Base-by-base conservation (phyloP, 2,329 filamentous ascomycete genomes). In the Thielaviopsis musarum region DNA sequence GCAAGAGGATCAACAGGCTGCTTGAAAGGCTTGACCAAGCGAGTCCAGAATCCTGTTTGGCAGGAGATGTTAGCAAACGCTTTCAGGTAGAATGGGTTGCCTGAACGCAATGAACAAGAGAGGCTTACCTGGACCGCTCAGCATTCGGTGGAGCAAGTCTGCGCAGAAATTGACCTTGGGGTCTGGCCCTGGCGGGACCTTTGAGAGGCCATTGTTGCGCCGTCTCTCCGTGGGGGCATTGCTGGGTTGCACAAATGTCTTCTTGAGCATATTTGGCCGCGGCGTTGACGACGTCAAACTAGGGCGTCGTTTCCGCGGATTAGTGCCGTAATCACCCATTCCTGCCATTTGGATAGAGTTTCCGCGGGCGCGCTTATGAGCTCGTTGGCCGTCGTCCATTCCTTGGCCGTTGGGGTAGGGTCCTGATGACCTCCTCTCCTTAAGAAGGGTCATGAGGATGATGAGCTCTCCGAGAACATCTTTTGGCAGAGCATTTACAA, bases 401-500 rank as follows among this genome's bases (percentile, higher is more conserved):
- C n/a, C n/a, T 9, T 49, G 45, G n/a, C 48, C 53, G n/a, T 26
- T 19, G 38, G 45, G 45, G 6, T 56, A 38, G 10, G 54, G 54
- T 49, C 41, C 51, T 17, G 56, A 49, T 3, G 59, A 15, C 17
- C 55, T 59, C n/a, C 51, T 57, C 19, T 61, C 67, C 69, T 54
- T 79, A 75, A 60, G 80, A 70, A 21, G 77, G 75, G 78, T 81
- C 79, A 84, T 82, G 13, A 77, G 72, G 1, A 84, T 75, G 0
- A 84, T 80, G 5, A 84, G 73, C 67, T 83, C 81, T 62, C 78
- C 81, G 6, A 84, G 70, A 1, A 84, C 78, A 64, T 82, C 79
- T 63, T 83, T 77, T 0, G 81, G 81, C 2, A 84, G 72, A 0
- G 79, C 79, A 64, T 77, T 78, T 52, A 78, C 81, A 65, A 83